These are phyloP conservation scores for Tanacetum coccineum DNA, from an alignment of 129 eudicot genomes.

Conservation along the genomic window DNA sequence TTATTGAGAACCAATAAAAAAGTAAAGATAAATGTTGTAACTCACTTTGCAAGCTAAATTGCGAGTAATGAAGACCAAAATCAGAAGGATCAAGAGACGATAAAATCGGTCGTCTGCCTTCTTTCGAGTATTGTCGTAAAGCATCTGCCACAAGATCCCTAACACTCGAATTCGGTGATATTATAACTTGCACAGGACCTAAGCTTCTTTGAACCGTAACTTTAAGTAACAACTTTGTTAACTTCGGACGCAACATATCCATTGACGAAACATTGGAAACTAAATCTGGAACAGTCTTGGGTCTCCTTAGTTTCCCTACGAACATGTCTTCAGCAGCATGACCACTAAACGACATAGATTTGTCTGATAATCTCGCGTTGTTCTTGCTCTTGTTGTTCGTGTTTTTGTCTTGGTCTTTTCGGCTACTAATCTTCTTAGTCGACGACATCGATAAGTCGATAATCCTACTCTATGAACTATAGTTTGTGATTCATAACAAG, in stretches of 20 bases:
- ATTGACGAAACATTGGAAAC: slow-evolving; percentile 20
- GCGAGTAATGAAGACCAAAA: slow-evolving; percentile 89
- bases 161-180: slow-evolving; percentile 62
- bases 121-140: slow-evolving; percentile 54
- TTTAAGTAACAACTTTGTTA: slow-evolving; percentile 73
- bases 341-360: slow-evolving; percentile 70
- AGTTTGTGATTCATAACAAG: slow-evolving; percentile 33
- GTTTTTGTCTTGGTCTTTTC: slow-evolving; percentile 40
- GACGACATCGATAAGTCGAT: slow-evolving; percentile 42
- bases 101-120: slow-evolving; percentile 68
- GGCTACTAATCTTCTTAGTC: slow-evolving; percentile 39
- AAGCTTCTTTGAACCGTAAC: slow-evolving; percentile 75
- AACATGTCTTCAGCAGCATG: slow-evolving; percentile 26
- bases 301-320: slow-evolving; percentile 43
- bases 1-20: neutral
- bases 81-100: slow-evolving; percentile 27
- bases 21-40: neutral
- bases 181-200: slow-evolving; percentile 67
- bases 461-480: slow-evolving; percentile 31
- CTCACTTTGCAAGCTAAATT: slow-evolving; percentile 93
- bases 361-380: slow-evolving; percentile 45
- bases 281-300: slow-evolving; percentile 79
- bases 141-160: slow-evolving; percentile 61
- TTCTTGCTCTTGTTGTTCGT: slow-evolving; percentile 48
- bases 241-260: slow-evolving; percentile 33